These are phyloP conservation scores for Fonsecaea nubica DNA, from an alignment of 2,329 filamentous ascomycete genomes.

Conservation along the genomic window DNA sequence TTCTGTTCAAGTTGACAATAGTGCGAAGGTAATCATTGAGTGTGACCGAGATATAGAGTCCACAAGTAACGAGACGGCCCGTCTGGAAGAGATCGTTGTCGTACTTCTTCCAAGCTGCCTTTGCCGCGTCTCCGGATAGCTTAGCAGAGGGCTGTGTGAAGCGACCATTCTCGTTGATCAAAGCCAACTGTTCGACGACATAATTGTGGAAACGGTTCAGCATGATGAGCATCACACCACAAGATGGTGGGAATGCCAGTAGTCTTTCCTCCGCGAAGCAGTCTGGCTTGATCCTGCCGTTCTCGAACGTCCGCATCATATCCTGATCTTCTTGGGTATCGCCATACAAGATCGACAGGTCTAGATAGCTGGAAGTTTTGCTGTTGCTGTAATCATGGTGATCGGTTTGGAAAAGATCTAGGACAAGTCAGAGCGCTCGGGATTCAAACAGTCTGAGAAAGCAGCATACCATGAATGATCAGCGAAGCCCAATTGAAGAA, in stretches of 20 bases:
- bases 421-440: conserved; percentile 5
- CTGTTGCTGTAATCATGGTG: conserved; percentile 64
- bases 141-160: conserved; percentile 70
- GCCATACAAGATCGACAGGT: conserved; percentile 74
- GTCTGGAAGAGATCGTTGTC: conserved; percentile 83
- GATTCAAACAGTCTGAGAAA: background rate
- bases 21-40: conserved; percentile 74
- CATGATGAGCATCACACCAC: conserved; percentile 75
- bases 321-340: conserved; percentile 60
- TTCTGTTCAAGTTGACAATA: conserved; percentile 74
- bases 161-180: conserved; percentile 83
- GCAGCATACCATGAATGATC: conserved; percentile 69
- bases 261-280: conserved; percentile 74
- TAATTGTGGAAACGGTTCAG: conserved; percentile 82
- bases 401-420: conserved; percentile 74
- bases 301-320: conserved; percentile 66
- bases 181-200: conserved; percentile 75
- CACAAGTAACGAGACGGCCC: conserved; percentile 74
- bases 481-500: conserved; percentile 77
- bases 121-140: conserved; percentile 58
- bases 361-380: conserved; percentile 74
- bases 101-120: conserved; percentile 67
- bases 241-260: conserved; percentile 73
- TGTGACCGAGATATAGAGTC: conserved; percentile 75
- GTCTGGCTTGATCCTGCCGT: conserved; percentile 75